Percentiles rank a stretch among this genome's conserved stretches.
phyloP scores from a whole-genome alignment of 1,284 basidiomycete species.

The Macrocystidia cucumis region DNA sequence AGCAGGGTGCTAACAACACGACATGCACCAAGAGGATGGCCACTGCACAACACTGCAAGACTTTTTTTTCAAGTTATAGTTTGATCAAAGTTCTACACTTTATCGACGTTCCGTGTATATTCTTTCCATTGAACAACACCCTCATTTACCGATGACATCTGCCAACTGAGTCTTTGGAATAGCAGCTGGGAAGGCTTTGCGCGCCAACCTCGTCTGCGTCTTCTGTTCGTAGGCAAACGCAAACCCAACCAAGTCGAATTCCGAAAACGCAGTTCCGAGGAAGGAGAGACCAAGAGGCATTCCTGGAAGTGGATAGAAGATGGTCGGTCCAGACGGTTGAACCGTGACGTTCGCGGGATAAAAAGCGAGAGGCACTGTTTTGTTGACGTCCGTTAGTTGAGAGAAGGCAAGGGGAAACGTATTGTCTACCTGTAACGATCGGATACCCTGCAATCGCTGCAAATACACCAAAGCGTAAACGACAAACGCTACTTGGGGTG shows the following conservation, averaged over 20 bases:
- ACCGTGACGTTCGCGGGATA: slow-evolving; percentile 42
- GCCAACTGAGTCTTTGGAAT: slow-evolving; percentile 54
- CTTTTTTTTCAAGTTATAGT: too few species aligned
- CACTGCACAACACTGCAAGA: too few species aligned
- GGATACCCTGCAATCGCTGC: slow-evolving; percentile 54
- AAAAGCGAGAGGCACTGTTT: slow-evolving; percentile 52
- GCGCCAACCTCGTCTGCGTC: slow-evolving; percentile 44
- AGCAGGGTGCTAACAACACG: too few species aligned
- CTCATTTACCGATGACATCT: slow-evolving; percentile 42
- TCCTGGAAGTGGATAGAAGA: slow-evolving; percentile 48
- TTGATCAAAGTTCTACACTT: too few species aligned
- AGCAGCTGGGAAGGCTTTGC: slow-evolving; percentile 46
- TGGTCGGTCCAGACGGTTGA: slow-evolving; percentile 28
- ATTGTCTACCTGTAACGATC: slow-evolving; percentile 38
- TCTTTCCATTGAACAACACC: slow-evolving; percentile 1
- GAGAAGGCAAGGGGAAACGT: not conserved
- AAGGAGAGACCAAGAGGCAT: slow-evolving; percentile 60
- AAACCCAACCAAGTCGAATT: slow-evolving; percentile 48
- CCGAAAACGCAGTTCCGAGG: slow-evolving; percentile 55
- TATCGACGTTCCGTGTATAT: not conserved
- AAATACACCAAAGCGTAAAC: not conserved
- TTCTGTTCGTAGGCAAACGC: slow-evolving; percentile 63
- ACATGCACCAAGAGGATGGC: too few species aligned
- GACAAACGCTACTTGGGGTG: too few species aligned
- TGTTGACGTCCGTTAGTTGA: not conserved